Base-by-base conservation (phyloP, 2,329 filamentous ascomycete species). In the Aulographum hederae region DNA sequence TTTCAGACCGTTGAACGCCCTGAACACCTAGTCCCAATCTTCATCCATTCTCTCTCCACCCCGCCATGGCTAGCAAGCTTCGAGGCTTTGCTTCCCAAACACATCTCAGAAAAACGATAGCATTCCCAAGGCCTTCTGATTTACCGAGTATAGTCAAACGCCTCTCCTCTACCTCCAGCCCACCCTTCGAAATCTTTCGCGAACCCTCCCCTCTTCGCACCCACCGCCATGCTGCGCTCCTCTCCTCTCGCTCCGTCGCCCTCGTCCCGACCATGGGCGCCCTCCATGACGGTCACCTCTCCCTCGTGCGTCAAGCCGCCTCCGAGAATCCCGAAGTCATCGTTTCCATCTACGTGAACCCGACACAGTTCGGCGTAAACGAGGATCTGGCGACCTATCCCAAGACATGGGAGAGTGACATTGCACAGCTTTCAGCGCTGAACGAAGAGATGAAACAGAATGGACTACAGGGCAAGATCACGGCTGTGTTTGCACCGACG, bases 211-310 rank as follows among this genome's bases (percentile, higher is more conserved):
- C 70, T 8, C 60, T 93, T 32, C 78, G 81, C 25, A 54, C 64
- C 43, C 78, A 76, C 61, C 73, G 82, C 21, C 65, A 60, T 15
- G 65, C 72, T 26, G 70, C 84, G 37, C 57, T 72, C 21, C 56
- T 72, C 37, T 64, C 32, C 6, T 5, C 73, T 45, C 70, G 76
- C 35, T 74, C 73, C 28, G 73, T 98, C 35, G 82, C 78, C 36
- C 71, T 98, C 18, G 84, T 98, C 21, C 89, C 89, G 2, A 98
- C 89, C 19, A 95, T 98, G 89, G 89, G 89, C 39, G 89, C 89
- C 31, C 67, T 98, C n/a, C 89, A 98, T 54, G 69, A 73, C 34
- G 89, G 89, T 26, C 89, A 98, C 56, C 57, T 93, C 32, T 78
- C 79, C 3, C 67, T 98, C 15, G 78, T 93, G 45, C 78, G 81